Conservation (phyloP, 768 basidiomycete genomes). For the Chalciporus chontae region DNA sequence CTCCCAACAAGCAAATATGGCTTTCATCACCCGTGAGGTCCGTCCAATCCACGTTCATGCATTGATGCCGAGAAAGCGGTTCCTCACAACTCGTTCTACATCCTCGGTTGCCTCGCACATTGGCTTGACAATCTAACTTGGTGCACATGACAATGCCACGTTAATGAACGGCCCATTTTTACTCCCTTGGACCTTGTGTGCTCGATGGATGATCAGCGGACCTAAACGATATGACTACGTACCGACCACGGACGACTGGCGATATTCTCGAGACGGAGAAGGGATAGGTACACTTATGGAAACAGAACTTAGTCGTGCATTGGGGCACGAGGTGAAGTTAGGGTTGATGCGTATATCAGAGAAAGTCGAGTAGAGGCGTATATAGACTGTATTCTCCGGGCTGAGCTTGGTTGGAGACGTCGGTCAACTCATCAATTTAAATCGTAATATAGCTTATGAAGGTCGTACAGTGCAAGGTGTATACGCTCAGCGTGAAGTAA, state of each 20-base stretch:
- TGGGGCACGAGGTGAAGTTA: conserved; percentile 35
- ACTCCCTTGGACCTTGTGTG: not conserved
- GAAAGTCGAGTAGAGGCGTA: conserved; percentile 12
- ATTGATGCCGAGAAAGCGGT: not conserved
- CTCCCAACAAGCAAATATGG: conserved; percentile 97
- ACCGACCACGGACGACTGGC: conserved; percentile 56
- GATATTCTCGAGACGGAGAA: conserved; percentile 67
- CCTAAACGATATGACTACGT: conserved; percentile 90
- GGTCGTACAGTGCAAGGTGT: conserved; percentile 11
- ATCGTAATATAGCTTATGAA: conserved; percentile 4
- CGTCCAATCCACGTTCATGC: conserved; percentile 13
- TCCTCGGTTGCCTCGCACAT: not conserved
- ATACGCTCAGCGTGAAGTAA: not conserved
- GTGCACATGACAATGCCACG: not conserved
- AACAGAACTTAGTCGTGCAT: conserved; percentile 53
- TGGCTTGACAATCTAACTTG: not conserved
- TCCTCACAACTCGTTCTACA: conserved; percentile 4
- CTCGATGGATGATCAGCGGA: conserved; percentile 49
- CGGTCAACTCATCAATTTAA: not conserved
- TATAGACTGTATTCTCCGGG: not conserved
- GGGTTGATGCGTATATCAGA: conserved; percentile 28
- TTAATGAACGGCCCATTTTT: not conserved
- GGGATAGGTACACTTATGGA: conserved; percentile 62
- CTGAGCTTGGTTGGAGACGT: not conserved
- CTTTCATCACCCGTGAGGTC: conserved; percentile 86